Percentiles rank a stretch among this genome's conserved stretches.
Conservation (phyloP, 371 early-diverging fungal species). For the Mucor circinelloides region DNA sequence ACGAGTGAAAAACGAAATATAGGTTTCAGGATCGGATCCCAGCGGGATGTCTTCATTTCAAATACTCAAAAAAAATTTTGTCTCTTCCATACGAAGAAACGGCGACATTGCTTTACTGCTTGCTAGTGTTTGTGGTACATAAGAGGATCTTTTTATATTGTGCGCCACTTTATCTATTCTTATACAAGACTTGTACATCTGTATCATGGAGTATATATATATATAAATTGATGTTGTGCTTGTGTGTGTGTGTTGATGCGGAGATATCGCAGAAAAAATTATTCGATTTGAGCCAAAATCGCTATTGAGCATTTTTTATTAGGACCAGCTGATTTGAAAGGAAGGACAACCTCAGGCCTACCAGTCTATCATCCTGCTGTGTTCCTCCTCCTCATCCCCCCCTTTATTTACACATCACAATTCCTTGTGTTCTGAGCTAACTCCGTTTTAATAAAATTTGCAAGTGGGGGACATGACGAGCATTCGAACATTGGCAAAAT, state of each 20-base stretch:
- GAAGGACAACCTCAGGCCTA: background rate
- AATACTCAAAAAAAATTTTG: background rate
- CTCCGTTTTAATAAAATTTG: conserved; percentile 2
- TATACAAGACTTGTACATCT: background rate
- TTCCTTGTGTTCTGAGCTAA: conserved; percentile 1
- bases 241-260: background rate
- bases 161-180: background rate
- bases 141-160: background rate
- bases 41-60: background rate
- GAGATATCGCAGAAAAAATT: background rate
- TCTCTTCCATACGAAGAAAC: background rate
- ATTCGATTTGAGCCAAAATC: background rate
- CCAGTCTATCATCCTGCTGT: background rate
- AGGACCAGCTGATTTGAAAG: background rate
- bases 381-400: background rate
- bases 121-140: background rate
- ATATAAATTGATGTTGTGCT: background rate
- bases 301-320: background rate
- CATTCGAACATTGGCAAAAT: background rate
- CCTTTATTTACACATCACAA: background rate
- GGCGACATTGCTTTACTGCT: background rate
- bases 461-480: background rate
- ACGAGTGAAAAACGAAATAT: background rate
- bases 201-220: background rate
- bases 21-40: background rate